phyloP scores from a whole-genome alignment of 2,329 filamentous ascomycete species.

The Trichoderma endophyticum region DNA sequence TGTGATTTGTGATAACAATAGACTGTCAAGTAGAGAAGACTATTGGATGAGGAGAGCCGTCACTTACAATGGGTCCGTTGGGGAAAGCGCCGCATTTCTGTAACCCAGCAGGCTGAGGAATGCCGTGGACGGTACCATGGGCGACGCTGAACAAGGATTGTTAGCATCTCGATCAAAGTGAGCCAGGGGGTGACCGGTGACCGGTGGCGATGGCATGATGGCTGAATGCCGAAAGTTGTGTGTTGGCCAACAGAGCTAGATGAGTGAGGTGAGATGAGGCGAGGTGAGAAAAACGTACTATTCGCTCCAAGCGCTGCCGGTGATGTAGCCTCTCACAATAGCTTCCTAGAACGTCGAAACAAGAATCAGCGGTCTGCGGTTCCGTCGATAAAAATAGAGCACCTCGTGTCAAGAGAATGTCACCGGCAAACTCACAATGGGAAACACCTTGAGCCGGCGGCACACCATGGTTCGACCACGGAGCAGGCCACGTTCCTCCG shows the following conservation, averaged over 20 bases:
- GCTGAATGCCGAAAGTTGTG: neutral
- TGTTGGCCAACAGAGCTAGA: neutral
- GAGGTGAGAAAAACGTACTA: slow-evolving; percentile 17
- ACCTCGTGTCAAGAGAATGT: neutral
- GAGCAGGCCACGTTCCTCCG: slow-evolving; percentile 49
- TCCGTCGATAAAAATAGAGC: neutral
- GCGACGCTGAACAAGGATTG: slow-evolving; percentile 41
- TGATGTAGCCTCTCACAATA: slow-evolving; percentile 76
- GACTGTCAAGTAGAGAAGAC: neutral
- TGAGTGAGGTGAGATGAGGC: neutral
- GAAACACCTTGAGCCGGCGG: slow-evolving; percentile 23
- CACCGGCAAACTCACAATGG: slow-evolving; percentile 35
- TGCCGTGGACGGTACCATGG: slow-evolving; percentile 68
- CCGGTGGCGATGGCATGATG: neutral
- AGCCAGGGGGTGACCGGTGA: neutral
- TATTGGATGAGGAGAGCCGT: neutral
- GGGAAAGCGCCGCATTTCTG: slow-evolving; percentile 67
- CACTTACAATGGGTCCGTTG: slow-evolving; percentile 48
- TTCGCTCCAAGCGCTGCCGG: slow-evolving; percentile 79
- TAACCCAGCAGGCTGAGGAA: slow-evolving; percentile 64
- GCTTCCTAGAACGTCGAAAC: neutral
- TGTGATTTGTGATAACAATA: neutral
- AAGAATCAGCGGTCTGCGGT: neutral
- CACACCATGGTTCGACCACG: slow-evolving; percentile 66
- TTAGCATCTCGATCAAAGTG: slow-evolving; percentile 41